These are phyloP conservation scores for Russula lepida DNA, from an alignment of 768 basidiomycete species.

Conservation along the genomic window DNA sequence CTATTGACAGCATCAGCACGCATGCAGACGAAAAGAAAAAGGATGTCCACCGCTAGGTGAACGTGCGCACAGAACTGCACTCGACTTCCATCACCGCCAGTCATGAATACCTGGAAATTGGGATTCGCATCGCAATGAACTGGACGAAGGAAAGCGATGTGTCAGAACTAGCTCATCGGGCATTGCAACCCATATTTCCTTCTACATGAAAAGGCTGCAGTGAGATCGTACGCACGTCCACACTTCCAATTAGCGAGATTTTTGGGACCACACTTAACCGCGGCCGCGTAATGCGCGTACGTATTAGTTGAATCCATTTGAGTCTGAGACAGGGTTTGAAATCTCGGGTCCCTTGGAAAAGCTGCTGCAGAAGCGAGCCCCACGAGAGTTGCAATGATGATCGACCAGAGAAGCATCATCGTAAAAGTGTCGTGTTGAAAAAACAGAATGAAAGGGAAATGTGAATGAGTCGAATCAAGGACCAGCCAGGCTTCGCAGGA, in stretches of 20 bases:
- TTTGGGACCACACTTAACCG: neutral
- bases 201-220: no score
- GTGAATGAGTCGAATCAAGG: neutral
- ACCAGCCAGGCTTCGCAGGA: neutral
- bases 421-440: neutral
- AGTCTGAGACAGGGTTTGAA: neutral
- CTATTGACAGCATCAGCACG: neutral
- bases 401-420: neutral
- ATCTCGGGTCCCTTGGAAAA: neutral
- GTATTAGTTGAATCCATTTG: constrained; percentile 35
- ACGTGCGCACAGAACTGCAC: neutral
- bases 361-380: neutral
- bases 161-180: neutral
- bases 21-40: neutral
- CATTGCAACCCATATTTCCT: neutral
- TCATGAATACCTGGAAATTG: neutral
- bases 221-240: neutral
- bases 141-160: neutral
- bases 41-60: neutral
- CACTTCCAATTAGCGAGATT: neutral
- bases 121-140: neutral
- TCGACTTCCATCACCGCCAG: neutral
- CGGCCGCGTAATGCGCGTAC: neutral
- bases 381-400: neutral
- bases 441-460: neutral